Conservation (phyloP, 108 stramenopile species). For the Bacterosira constricta region DNA sequence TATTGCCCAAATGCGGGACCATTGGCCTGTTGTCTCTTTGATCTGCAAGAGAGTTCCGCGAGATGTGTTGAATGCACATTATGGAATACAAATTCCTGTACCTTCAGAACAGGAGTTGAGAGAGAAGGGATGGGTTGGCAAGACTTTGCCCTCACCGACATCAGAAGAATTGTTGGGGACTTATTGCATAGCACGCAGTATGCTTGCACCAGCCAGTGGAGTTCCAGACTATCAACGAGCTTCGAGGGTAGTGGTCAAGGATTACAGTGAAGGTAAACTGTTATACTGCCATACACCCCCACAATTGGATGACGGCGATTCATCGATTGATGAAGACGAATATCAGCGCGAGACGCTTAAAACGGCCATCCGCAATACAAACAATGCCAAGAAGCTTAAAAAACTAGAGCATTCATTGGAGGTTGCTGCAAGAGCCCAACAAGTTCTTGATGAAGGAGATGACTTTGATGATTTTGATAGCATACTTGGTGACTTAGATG, state of each 20-base stretch:
- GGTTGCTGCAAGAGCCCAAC: constrained; percentile 4
- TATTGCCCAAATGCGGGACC: constrained; percentile 97
- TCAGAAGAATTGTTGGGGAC: constrained; percentile 87
- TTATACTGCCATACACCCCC: constrained; percentile 96
- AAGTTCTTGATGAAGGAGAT: constrained; percentile 10
- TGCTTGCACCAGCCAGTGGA: constrained; percentile 89
- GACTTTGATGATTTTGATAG: constrained; percentile 31
- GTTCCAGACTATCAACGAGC: constrained; percentile 93
- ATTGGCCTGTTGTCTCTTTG: constrained; percentile 87
- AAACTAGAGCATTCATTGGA: constrained; percentile 40
- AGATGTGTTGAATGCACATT: constrained; percentile 88
- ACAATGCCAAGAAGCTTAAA: constrained; percentile 57
- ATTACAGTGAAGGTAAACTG: constrained; percentile 93
- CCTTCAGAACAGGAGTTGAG: constrained; percentile 66
- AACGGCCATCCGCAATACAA: constrained; percentile 69
- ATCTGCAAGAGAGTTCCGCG: constrained; percentile 92
- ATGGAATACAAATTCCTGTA: constrained; percentile 86
- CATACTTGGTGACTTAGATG: constrained; percentile 45
- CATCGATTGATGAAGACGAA: constrained; percentile 15
- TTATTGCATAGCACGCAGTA: constrained; percentile 91
- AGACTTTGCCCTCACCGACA: constrained; percentile 72
- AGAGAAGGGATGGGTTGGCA: constrained; percentile 43
- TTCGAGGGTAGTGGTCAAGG: constrained; percentile 92
- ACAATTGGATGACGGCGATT: constrained; percentile 25
- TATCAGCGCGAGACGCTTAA: constrained; percentile 72